A percentile compares a stretch with the other conserved stretches of the same genome.
Conservation (phyloP, 257 asterid species). For the Nicotiana undulata region DNA sequence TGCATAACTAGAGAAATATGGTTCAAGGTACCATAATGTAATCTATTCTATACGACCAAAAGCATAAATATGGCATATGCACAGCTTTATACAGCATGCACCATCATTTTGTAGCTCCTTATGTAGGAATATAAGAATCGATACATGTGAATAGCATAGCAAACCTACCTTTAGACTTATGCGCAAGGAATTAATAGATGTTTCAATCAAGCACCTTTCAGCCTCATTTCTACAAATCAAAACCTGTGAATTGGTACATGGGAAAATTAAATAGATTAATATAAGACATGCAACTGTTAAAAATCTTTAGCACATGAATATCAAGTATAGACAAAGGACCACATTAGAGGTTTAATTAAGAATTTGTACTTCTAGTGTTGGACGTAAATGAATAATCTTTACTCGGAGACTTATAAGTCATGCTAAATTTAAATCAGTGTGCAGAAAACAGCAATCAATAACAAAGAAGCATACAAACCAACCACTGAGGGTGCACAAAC, state of each 20-base stretch:
- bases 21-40: neutral
- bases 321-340: neutral
- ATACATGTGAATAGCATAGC: neutral
- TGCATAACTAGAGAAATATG: neutral
- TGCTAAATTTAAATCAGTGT: neutral
- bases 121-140: neutral
- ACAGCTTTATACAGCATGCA: neutral
- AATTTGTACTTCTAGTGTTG: neutral
- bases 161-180: slow-evolving; percentile 87
- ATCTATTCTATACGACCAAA: neutral
- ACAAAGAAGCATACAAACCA: neutral
- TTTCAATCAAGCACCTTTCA: slow-evolving; percentile 96
- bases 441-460: neutral
- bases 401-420: neutral
- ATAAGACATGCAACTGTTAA: neutral
- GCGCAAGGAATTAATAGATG: slow-evolving; percentile 91
- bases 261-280: neutral
- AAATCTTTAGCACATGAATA: neutral
- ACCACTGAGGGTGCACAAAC: neutral
- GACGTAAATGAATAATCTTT: neutral
- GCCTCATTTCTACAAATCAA: slow-evolving; percentile 90
- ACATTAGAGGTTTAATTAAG: neutral
- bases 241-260: slow-evolving; percentile 47
- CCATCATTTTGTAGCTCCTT: neutral
- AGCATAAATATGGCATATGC: neutral